Conservation (phyloP, 179 eudicot species). For the Vitellaria paradoxa region DNA sequence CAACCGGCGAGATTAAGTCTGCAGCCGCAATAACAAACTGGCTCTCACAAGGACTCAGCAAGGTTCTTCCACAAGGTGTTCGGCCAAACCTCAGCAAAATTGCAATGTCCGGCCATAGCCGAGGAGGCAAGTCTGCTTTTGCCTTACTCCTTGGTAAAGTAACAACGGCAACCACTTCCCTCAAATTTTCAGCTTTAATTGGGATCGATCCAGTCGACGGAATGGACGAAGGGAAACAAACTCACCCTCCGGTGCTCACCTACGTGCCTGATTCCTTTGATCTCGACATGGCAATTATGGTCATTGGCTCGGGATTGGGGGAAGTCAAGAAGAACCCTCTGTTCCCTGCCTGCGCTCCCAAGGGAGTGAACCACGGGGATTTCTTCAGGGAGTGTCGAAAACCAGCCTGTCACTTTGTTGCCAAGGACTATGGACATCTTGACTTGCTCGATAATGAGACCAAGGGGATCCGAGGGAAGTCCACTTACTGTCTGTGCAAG, state of each 20-base stretch:
- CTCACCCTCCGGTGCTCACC: conserved; percentile 61
- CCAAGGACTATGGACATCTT: conserved; percentile 63
- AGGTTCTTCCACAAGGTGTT: conserved; percentile 49
- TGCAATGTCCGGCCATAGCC: conserved; percentile 75
- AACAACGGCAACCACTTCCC: conserved; percentile 15
- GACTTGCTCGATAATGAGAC: conserved; percentile 81
- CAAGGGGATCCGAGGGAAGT: conserved; percentile 56
- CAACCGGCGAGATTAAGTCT: conserved; percentile 53
- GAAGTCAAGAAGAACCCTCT: conserved; percentile 46
- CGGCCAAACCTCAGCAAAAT: conserved; percentile 43
- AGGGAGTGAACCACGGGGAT: conserved; percentile 71
- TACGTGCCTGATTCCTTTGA: conserved; percentile 61
- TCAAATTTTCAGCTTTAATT: conserved; percentile 53
- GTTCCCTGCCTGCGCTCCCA: conserved; percentile 76
- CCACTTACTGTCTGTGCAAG: conserved; percentile 59
- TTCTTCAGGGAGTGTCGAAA: conserved; percentile 53
- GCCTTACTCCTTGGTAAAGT: conserved; percentile 40
- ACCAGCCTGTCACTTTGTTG: conserved; percentile 69
- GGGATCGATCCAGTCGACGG: conserved; percentile 94
- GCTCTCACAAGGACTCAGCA: conserved; percentile 46
- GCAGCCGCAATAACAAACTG: conserved; percentile 57
- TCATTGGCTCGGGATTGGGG: conserved; percentile 74
- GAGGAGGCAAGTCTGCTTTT: conserved; percentile 85
- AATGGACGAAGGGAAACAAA: conserved; percentile 61
- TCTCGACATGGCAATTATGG: conserved; percentile 43